Evolutionary conservation across 768 basidiomycete species (phyloP).

Genomic region (Collybia sordida): DNA sequence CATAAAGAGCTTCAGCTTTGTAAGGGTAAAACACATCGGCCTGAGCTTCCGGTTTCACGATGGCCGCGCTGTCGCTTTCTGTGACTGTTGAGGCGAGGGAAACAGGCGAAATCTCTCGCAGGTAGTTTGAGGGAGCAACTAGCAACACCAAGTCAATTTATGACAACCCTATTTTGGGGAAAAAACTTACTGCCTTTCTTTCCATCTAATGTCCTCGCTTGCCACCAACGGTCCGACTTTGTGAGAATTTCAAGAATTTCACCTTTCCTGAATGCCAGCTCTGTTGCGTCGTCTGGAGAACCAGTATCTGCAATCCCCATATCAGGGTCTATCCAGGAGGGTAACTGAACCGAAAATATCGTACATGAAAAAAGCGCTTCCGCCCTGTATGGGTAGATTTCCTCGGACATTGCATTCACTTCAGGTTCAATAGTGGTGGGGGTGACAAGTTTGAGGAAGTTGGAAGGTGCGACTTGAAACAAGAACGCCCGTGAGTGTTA

Average conservation of each 20-base stretch:
- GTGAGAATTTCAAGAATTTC: neutral
- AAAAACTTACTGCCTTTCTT: neutral
- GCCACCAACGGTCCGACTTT: neutral
- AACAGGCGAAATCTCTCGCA: neutral
- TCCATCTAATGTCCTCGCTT: neutral
- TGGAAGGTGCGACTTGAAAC: too few relatives aligned
- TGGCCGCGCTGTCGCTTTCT: neutral
- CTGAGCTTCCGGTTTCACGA: neutral
- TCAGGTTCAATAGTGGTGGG: too few relatives aligned
- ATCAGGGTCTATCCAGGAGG: neutral
- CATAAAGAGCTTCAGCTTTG: too few relatives aligned
- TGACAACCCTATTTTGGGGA: neutral
- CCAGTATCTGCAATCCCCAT: neutral
- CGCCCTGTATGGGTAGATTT: neutral
- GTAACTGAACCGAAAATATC: neutral
- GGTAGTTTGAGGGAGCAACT: conserved; percentile 1
- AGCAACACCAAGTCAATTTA: neutral
- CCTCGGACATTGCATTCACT: too few relatives aligned
- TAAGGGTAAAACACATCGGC: neutral
- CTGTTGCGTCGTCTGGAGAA: neutral
- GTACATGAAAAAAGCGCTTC: neutral
- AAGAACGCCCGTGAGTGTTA: too few relatives aligned
- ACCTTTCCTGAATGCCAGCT: neutral
- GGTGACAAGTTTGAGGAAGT: too few relatives aligned
- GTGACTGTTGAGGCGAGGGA: neutral